Evolutionary conservation across 176 grass and related monocot species (phyloP), one percentile per base, ranked within the genome.

Genomic region (Phragmites australis): DNA sequence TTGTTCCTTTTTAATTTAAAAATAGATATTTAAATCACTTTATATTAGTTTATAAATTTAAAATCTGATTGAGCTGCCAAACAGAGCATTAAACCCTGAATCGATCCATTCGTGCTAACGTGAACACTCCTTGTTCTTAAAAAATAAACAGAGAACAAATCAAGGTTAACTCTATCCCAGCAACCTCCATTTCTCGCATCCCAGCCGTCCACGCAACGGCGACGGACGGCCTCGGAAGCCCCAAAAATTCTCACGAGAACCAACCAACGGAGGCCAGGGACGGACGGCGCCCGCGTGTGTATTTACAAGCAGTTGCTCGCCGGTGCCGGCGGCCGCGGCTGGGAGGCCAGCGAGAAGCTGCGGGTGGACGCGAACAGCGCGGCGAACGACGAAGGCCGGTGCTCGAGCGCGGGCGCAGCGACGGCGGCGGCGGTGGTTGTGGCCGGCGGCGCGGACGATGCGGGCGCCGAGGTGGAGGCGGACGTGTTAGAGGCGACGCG

Each of bases 381-480:
- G 3, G 88, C 92, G 68, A 94, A 94, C n/a, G 92, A 91, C 48
- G 80, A 88, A 0, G 88, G 86, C 30, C 82, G 86, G 58, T 55
- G 74, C 31, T 88, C 85, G 0, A 37, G 21, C 8, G 37, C 14
- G 21, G 72, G 56, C 0, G 47, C 47, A 18, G 59, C 16, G 0
- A 3, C 30, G 59, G 29, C 58, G 58, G 4, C 3, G n/a, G 0
- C 12, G 42, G 6, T 11, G 46, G 2, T 12, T 0, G 42, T 1
- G 7, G 29, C 15, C 25, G 70, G 16, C 49, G 76, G 41, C 2
- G 68, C 44, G 60, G 50, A 18, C 1, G 65, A 5, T 0, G 60
- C 60, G 7, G 85, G 64, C 53, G 52, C 47, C 49, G 85, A 61
- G 62, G 62, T 9, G 51, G 82, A 44, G 8, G 66, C 5, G 32